Base-by-base conservation (phyloP, 345 rosid species). In the Gossypium herbaceum region DNA sequence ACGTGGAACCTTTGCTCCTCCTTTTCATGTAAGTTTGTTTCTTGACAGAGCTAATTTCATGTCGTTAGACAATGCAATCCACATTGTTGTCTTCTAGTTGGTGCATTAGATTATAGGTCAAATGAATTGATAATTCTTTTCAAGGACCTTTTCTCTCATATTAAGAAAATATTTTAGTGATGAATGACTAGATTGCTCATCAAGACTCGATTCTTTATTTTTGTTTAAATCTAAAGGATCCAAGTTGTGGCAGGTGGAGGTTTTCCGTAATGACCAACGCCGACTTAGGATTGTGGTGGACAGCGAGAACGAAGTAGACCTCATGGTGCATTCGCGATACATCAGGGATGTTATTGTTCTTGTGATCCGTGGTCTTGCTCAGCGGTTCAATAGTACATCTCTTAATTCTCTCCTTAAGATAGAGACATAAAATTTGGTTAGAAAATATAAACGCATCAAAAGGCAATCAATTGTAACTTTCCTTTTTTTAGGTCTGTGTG, bases 1-100 rank as follows among this genome's bases (percentile, higher is more conserved):
- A 82, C 95, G 98, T 44, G 98, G 98, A 84, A 92, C 81, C 84
- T 94, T 86, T 73, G 89, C 86, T 81, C 97, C 97, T 80, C 98
- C 98, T 7, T 94, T 94, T 76, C 97, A 92, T 77, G 98, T 94
- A 87, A 83, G 92, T 84, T 77, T 66, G 34, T 76, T 34, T 51
- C 45, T 44, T 59, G 60, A 27, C 41, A 27, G 73, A 51, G 45
- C 22, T 45, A 9, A 16, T 59, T 63, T 19, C 47, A 29, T 34
- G 24, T 63, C 15, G 45, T n/a, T 63, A 7, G 45, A 61, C 22
- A 15, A n/a, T 27, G 44, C 24, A 27, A 27, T 17, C 59, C 58
- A 22, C 10, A 0, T 27, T 24, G 17, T 11, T 70, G 17, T 54
- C 50, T 10, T 55, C 41, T 71, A 55, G n/a, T 69, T 69, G 59